Conservation (phyloP, 371 early-diverging fungal species). For the Thermomucor indicae-seudaticae region DNA sequence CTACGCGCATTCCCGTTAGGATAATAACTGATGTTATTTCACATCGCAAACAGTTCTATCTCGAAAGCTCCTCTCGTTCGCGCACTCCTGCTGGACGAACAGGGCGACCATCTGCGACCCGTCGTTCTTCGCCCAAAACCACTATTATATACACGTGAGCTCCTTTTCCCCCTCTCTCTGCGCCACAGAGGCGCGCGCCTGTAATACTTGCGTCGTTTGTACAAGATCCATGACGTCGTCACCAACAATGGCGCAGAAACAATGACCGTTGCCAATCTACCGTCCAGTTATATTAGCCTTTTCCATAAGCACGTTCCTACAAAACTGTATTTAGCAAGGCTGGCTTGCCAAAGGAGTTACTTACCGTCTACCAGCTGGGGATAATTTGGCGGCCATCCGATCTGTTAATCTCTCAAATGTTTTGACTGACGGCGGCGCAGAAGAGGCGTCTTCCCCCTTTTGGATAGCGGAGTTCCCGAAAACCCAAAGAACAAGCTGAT, state of each 20-base stretch:
- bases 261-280: slow-evolving; percentile 38
- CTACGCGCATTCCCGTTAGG: no score
- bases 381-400: slow-evolving; percentile 3
- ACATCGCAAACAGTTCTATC: no score
- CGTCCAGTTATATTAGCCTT: neutral
- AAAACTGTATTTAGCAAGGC: no score
- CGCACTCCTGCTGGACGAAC: slow-evolving; percentile 36
- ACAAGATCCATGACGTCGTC: slow-evolving; percentile 37
- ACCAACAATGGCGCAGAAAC: slow-evolving; percentile 37
- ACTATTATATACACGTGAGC: slow-evolving; percentile 12
- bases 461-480: no score
- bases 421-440: no score
- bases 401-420: neutral
- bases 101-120: slow-evolving; percentile 28
- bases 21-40: no score
- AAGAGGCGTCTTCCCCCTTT: neutral
- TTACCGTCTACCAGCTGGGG: slow-evolving; percentile 8
- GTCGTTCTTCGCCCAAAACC: slow-evolving; percentile 35
- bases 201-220: slow-evolving; percentile 40
- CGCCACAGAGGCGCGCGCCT: no score
- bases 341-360: no score
- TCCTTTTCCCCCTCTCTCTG: no score
- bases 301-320: neutral
- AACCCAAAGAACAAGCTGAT: no score
- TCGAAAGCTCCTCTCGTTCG: no score